These are phyloP conservation scores for Spathaspora arborariae DNA, from an alignment of 805 yeast genomes.

Conservation along the genomic window DNA sequence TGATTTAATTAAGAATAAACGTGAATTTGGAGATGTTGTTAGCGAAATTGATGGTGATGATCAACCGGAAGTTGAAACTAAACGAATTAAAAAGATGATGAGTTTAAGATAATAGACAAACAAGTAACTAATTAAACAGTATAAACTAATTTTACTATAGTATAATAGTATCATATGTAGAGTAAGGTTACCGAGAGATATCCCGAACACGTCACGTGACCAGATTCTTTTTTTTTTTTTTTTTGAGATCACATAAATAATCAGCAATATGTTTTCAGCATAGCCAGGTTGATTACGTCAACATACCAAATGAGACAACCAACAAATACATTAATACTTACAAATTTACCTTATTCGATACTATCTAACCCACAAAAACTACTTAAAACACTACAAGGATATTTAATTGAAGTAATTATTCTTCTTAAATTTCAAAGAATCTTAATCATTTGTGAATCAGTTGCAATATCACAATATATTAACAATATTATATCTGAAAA, in stretches of 20 bases:
- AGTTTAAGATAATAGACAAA: conserved; percentile 7
- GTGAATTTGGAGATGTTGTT: conserved; percentile 15
- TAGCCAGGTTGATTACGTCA: too few species aligned
- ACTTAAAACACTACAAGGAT: conserved; percentile 20
- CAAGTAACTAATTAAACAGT: neutral
- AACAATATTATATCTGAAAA: neutral
- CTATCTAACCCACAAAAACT: conserved; percentile 25
- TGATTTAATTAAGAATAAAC: conserved; percentile 43
- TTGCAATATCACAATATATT: neutral
- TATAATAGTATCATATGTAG: too few species aligned
- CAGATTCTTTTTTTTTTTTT: too few species aligned
- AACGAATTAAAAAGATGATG: conserved; percentile 24
- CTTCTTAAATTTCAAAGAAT: conserved; percentile 32
- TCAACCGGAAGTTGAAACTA: conserved; percentile 8
- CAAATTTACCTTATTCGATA: conserved; percentile 19
- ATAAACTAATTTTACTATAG: too few species aligned
- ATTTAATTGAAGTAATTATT: conserved; percentile 29
- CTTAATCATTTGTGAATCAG: conserved; percentile 28
- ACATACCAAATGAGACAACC: conserved; percentile 13
- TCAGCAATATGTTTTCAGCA: too few species aligned
- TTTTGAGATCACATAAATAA: too few species aligned
- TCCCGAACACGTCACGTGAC: too few species aligned
- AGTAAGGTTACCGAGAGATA: too few species aligned
- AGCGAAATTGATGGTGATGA: conserved; percentile 11
- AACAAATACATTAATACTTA: conserved; percentile 36